Evolutionary conservation across 352 stramenopile species (phyloP).

Genomic region (Thraustochytrium striatum): DNA sequence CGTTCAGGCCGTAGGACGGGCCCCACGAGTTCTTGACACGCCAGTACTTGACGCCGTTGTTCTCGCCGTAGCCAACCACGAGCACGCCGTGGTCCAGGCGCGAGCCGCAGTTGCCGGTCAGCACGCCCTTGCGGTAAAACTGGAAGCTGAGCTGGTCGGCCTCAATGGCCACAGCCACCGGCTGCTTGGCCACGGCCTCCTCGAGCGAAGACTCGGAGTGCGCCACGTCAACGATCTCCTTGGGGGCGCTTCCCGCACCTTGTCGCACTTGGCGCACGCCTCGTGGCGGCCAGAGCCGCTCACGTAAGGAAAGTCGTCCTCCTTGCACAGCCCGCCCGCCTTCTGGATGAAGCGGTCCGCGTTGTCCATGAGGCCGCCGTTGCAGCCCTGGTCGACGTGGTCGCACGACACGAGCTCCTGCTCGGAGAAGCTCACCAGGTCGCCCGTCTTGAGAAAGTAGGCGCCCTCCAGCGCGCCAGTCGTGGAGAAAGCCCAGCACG

Average conservation of each 20-base stretch:
- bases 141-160: slow-evolving; percentile 87
- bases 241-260: slow-evolving; percentile 42
- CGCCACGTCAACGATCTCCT: slow-evolving; percentile 50
- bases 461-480: slow-evolving; percentile 95
- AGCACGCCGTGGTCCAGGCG: slow-evolving; percentile 95
- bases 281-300: slow-evolving; percentile 63
- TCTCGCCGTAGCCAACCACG: slow-evolving; percentile 83
- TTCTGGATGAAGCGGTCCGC: slow-evolving; percentile 90
- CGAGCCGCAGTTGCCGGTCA: slow-evolving; percentile 72
- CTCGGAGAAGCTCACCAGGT: slow-evolving; percentile 87
- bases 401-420: slow-evolving; percentile 98
- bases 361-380: slow-evolving; percentile 94
- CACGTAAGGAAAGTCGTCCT: slow-evolving; percentile 91
- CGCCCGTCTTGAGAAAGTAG: slow-evolving; percentile 82
- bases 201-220: slow-evolving; percentile 50
- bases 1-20: slow-evolving; percentile 73
- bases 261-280: slow-evolving; percentile 46
- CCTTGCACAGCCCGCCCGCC: slow-evolving; percentile 82
- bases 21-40: slow-evolving; percentile 97
- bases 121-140: slow-evolving; percentile 91
- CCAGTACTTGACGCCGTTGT: slow-evolving; percentile 77
- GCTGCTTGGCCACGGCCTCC: slow-evolving; percentile 82
- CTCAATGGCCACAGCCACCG: slow-evolving; percentile 88
- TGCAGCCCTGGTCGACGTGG: slow-evolving; percentile 86
- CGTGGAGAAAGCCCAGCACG: slow-evolving; percentile 97